Conservation (phyloP, 1,284 basidiomycete genomes). For the Tylopilus orsonianus region DNA sequence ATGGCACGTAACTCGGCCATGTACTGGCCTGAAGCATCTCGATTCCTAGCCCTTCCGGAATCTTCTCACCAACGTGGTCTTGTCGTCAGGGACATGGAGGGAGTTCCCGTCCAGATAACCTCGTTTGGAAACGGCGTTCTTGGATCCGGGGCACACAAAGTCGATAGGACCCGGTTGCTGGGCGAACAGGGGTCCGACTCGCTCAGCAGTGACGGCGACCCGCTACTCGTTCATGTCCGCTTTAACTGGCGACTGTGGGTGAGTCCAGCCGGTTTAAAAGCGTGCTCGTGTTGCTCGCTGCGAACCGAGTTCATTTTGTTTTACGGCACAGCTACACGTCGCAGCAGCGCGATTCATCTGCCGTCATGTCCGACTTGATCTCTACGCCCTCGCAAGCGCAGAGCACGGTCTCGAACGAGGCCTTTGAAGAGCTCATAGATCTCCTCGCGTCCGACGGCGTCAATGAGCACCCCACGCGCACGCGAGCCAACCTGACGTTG, state of each 20-base stretch:
- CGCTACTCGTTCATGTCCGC: too few relatives aligned
- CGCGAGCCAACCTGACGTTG: constrained; percentile 11
- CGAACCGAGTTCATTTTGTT: not conserved
- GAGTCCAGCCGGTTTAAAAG: not conserved
- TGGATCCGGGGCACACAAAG: not conserved
- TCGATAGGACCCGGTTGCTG: not conserved
- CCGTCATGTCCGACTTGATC: constrained; percentile 27
- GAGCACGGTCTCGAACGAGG: constrained; percentile 26
- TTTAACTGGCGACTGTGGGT: not conserved
- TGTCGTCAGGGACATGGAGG: not conserved
- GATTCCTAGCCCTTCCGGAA: not conserved
- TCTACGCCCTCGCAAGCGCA: constrained; percentile 25
- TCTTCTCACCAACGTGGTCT: not conserved
- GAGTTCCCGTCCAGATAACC: not conserved
- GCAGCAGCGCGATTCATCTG: not conserved
- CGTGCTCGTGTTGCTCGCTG: not conserved
- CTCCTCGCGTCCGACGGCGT: constrained; percentile 33
- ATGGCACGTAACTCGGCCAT: too few relatives aligned
- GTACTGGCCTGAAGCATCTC: too few relatives aligned
- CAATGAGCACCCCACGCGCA: constrained; percentile 14
- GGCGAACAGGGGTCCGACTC: not conserved
- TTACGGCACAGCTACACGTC: constrained; percentile 13
- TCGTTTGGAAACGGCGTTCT: constrained; percentile 1
- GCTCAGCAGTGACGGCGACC: not conserved
- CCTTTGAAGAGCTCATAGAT: constrained; percentile 36